These are phyloP conservation scores for Anastatica hierochuntica DNA, from an alignment of 345 rosid genomes.

Conservation along the genomic window DNA sequence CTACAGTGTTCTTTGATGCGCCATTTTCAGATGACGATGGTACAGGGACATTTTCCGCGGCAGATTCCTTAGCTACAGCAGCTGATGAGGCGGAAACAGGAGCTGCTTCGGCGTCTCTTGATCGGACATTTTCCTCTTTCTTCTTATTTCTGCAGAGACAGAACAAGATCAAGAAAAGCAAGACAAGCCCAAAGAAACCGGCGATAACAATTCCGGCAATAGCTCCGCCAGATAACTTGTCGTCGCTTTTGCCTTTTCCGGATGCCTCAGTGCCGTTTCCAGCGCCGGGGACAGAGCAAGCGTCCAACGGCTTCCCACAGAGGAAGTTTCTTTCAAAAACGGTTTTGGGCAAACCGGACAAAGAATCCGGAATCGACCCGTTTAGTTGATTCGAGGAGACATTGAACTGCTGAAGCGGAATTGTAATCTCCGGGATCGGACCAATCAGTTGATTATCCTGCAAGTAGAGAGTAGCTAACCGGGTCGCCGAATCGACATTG, in stretches of 20 bases:
- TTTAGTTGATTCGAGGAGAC: slow-evolving; percentile 55
- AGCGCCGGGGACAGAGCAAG: slow-evolving; percentile 31
- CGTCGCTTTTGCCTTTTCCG: slow-evolving; percentile 13
- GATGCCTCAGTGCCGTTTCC: slow-evolving; percentile 6
- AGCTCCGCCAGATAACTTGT: slow-evolving; percentile 51
- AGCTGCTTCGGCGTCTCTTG: slow-evolving; percentile 38
- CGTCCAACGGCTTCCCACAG: slow-evolving; percentile 62
- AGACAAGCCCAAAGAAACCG: slow-evolving; percentile 34
- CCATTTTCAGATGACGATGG: slow-evolving; percentile 6
- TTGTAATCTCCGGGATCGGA: slow-evolving; percentile 49
- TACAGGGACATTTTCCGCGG: neutral
- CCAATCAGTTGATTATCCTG: slow-evolving; percentile 60
- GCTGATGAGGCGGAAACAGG: slow-evolving; percentile 15
- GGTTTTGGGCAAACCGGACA: slow-evolving; percentile 29
- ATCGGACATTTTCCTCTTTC: slow-evolving; percentile 26
- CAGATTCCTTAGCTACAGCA: slow-evolving; percentile 15
- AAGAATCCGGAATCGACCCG: slow-evolving; percentile 55
- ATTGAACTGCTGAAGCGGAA: slow-evolving; percentile 56
- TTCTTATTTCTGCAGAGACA: slow-evolving; percentile 35
- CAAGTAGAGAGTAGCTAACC: slow-evolving; percentile 47
- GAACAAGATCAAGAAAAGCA: slow-evolving; percentile 37
- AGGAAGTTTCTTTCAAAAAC: slow-evolving; percentile 60
- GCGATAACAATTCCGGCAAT: slow-evolving; percentile 66
- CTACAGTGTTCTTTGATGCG: slow-evolving; percentile 22
- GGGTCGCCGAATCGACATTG: slow-evolving; percentile 39